phyloP scores from a whole-genome alignment of 2,329 filamentous ascomycete species.

The Tolypocladium tundrense region DNA sequence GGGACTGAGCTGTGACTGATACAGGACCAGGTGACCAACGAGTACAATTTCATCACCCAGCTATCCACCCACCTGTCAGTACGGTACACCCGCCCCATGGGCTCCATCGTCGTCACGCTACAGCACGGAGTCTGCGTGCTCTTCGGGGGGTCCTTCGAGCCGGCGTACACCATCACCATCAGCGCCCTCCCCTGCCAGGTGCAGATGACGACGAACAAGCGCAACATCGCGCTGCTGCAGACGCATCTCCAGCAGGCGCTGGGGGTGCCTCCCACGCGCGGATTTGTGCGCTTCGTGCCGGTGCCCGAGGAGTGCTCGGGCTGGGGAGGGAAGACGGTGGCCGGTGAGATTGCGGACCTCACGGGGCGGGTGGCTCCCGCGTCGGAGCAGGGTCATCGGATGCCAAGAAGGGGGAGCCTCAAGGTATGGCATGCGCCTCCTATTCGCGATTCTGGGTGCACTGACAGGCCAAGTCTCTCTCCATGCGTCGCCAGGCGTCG shows the following conservation, averaged over 20 bases:
- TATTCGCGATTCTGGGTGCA: too few relatives aligned
- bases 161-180: conserved; percentile 69
- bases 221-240: conserved; percentile 70
- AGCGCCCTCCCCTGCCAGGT: conserved; percentile 59
- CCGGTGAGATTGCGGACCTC: conserved; percentile 43
- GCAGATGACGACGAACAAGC: conserved; percentile 65
- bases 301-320: conserved; percentile 64
- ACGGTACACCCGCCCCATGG: conserved; percentile 64
- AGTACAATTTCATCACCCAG: conserved; percentile 63
- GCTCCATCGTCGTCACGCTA: conserved; percentile 66
- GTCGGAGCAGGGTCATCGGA: background rate
- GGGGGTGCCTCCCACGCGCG: conserved; percentile 53
- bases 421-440: conserved; percentile 1
- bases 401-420: background rate
- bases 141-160: conserved; percentile 65
- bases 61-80: conserved; percentile 63
- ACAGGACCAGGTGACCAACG: conserved; percentile 54
- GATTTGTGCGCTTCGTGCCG: conserved; percentile 62
- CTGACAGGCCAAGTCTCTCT: background rate
- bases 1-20: background rate
- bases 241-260: conserved; percentile 63
- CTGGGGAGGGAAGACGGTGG: conserved; percentile 58
- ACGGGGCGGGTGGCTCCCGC: background rate
- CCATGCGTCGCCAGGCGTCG: background rate
- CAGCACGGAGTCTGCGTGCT: conserved; percentile 66